These are phyloP conservation scores for Nepenthes alata DNA, from an alignment of 179 eudicot genomes.

Conservation along the genomic window DNA sequence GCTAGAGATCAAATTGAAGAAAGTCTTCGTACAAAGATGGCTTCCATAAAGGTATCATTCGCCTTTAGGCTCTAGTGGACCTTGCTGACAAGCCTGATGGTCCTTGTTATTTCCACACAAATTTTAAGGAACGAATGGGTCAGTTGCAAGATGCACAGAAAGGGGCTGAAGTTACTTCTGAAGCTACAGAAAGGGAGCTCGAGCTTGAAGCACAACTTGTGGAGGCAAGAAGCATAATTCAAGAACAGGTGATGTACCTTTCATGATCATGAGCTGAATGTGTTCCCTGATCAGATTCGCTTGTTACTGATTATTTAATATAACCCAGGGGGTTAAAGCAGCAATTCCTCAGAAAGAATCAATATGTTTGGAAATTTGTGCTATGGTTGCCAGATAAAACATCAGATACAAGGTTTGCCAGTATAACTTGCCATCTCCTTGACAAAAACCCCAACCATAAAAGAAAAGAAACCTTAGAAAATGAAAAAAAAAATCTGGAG, in stretches of 20 bases:
- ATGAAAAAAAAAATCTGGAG: too few relatives aligned
- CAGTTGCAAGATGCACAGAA: constrained; percentile 95
- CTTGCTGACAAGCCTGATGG: background rate
- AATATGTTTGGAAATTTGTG: too few relatives aligned
- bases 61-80: background rate
- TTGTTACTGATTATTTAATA: too few relatives aligned
- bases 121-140: constrained; percentile 69
- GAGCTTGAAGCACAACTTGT: constrained; percentile 99
- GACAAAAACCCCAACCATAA: too few relatives aligned
- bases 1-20: constrained; percentile 97
- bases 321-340: too few relatives aligned
- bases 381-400: too few relatives aligned
- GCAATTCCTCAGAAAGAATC: too few relatives aligned
- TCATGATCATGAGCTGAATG: constrained; percentile 1
- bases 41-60: constrained; percentile 65
- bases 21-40: constrained; percentile 82
- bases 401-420: too few relatives aligned
- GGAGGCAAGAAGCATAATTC: constrained; percentile 98
- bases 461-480: too few relatives aligned
- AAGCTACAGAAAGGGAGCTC: constrained; percentile 94
- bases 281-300: background rate
- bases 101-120: background rate
- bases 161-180: constrained; percentile 84
- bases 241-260: constrained; percentile 68
- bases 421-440: too few relatives aligned